These are phyloP conservation scores for Dendrocalamus sinicus DNA, from an alignment of 176 grass and related monocot genomes.

Conservation along the genomic window DNA sequence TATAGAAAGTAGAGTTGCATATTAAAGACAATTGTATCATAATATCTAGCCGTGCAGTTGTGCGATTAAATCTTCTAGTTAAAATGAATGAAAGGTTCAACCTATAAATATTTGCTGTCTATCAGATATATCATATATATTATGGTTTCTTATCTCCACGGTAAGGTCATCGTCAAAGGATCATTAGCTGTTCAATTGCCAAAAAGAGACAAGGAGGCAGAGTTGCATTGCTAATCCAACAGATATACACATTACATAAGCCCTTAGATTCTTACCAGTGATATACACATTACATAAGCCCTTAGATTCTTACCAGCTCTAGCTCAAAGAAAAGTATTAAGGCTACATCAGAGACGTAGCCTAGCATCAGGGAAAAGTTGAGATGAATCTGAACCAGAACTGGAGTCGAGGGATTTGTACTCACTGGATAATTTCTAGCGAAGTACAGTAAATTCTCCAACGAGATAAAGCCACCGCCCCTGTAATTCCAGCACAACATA, in stretches of 20 bases:
- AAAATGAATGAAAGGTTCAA: slow-evolving; percentile 28
- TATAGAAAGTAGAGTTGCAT: too few relatives aligned
- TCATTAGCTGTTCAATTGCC: slow-evolving; percentile 18
- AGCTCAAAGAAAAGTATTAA: slow-evolving; percentile 21
- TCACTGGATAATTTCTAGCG: slow-evolving; percentile 64
- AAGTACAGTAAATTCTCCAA: slow-evolving; percentile 87
- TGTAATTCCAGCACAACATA: slow-evolving; percentile 51
- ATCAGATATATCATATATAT: neutral
- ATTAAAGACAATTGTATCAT: too few relatives aligned
- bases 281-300: neutral
- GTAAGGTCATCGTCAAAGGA: neutral
- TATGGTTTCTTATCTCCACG: neutral
- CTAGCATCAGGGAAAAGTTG: neutral
- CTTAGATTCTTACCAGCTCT: neutral
- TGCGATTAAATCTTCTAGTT: too few relatives aligned
- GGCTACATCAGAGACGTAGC: neutral
- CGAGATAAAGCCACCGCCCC: slow-evolving; percentile 83
- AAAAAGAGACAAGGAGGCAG: neutral
- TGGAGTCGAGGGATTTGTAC: slow-evolving; percentile 29
- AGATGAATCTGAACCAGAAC: neutral
- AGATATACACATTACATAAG: neutral
- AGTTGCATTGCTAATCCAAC: neutral
- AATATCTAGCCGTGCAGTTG: too few relatives aligned
- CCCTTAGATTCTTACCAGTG: neutral
- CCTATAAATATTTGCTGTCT: neutral